These are phyloP conservation scores for Fraxinus sp. DNA, from an alignment of 305 asterid genomes.

Conservation along the genomic window DNA sequence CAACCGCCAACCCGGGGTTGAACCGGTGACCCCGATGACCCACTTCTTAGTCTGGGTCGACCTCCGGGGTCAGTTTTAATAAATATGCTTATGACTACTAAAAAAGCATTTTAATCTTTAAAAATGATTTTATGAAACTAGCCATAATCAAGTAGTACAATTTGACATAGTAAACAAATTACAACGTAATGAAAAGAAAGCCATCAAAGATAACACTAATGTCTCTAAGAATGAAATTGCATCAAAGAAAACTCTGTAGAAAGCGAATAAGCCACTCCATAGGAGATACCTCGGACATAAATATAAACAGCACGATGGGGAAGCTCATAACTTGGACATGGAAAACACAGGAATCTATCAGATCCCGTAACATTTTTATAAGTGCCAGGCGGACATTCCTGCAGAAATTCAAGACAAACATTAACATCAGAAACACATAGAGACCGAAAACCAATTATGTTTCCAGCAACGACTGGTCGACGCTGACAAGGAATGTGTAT, in stretches of 20 bases:
- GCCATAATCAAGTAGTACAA: constrained; percentile 13
- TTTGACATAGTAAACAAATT: background rate
- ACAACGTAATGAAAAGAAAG: background rate
- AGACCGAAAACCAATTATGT: constrained; percentile 12
- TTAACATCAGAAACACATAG: background rate
- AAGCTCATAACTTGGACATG: constrained; percentile 77
- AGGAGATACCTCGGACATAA: constrained; percentile 70
- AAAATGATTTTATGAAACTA: background rate
- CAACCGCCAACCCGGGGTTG: background rate
- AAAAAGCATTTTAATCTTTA: background rate
- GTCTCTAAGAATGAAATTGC: background rate
- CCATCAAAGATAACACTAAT: constrained; percentile 21
- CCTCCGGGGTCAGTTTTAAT: background rate
- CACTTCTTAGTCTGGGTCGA: background rate
- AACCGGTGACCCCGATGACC: background rate
- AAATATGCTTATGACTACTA: background rate
- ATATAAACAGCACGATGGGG: constrained; percentile 81
- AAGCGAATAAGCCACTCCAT: constrained; percentile 14
- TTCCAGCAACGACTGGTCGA: constrained; percentile 9
- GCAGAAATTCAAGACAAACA: constrained; percentile 28
- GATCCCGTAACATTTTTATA: constrained; percentile 93
- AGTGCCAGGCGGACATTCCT: constrained; percentile 97
- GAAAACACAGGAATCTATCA: constrained; percentile 65
- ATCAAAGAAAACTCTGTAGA: constrained; percentile 2
- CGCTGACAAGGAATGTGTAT: background rate